Evolutionary conservation across 2,329 filamentous ascomycete species (phyloP).

Genomic region (Mariannaea sp.): DNA sequence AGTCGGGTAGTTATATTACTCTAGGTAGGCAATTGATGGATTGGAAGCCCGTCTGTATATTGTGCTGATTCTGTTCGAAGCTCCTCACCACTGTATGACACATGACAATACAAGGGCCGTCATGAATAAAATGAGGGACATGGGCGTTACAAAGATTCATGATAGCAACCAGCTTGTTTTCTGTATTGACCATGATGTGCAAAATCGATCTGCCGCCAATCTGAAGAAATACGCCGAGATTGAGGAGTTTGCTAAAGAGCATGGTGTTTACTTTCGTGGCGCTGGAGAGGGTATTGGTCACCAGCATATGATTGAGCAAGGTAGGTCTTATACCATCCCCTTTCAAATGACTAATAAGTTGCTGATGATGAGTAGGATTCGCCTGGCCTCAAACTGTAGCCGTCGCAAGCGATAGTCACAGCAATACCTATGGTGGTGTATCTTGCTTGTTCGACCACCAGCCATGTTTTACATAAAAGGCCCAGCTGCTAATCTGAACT

Average conservation of each 20-base stretch:
- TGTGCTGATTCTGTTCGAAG: too few species aligned
- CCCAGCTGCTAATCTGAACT: neutral
- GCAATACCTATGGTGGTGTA: conserved; percentile 74
- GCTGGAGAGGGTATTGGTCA: conserved; percentile 86
- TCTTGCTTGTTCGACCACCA: conserved; percentile 3
- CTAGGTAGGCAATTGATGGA: too few species aligned
- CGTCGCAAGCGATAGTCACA: conserved; percentile 79
- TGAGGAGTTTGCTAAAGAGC: conserved; percentile 83
- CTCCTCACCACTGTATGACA: conserved; percentile 66
- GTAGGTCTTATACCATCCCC: neutral
- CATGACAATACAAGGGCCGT: conserved; percentile 86
- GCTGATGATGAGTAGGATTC: conserved; percentile 59
- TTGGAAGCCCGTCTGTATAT: too few species aligned
- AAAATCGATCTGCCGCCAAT: conserved; percentile 79
- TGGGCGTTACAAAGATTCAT: conserved; percentile 74
- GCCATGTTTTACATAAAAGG: neutral
- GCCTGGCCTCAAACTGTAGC: conserved; percentile 82
- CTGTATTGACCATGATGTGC: conserved; percentile 86
- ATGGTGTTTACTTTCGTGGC: too few species aligned
- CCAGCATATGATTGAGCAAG: conserved; percentile 80
- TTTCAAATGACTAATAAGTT: neutral
- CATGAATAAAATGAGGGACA: conserved; percentile 75
- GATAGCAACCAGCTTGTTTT: conserved; percentile 77
- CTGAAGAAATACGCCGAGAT: conserved; percentile 83
- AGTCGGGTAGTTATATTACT: conserved; percentile 81